Percentiles rank a stretch among this genome's conserved stretches.
phyloP scores from a whole-genome alignment of 768 basidiomycete species.

The Daedaleopsis sinensis region DNA sequence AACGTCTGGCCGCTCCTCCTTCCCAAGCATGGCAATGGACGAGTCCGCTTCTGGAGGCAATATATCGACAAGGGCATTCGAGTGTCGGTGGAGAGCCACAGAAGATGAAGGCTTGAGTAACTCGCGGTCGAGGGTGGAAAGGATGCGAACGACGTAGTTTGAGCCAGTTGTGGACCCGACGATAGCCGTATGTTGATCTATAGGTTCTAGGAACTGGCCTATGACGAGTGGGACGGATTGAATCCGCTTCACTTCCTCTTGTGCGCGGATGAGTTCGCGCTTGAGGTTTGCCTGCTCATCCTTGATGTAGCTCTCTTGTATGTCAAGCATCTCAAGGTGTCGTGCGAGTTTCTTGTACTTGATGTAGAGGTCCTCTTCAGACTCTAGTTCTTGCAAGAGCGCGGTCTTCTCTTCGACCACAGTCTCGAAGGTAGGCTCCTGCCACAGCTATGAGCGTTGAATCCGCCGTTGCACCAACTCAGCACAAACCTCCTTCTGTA shows the following conservation, averaged over 20 bases:
- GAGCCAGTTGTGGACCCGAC: slow-evolving; percentile 98
- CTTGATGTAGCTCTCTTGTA: slow-evolving; percentile 96
- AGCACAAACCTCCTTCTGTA: slow-evolving; percentile 67
- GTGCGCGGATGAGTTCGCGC: slow-evolving; percentile 96
- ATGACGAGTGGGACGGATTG: slow-evolving; percentile 99
- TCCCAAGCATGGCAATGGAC: slow-evolving; percentile 91
- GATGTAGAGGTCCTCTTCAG: slow-evolving; percentile 87
- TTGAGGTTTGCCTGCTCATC: slow-evolving; percentile 98
- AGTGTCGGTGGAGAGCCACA: slow-evolving; percentile 98
- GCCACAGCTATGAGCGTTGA: slow-evolving; percentile 3
- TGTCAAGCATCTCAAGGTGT: slow-evolving; percentile 93
- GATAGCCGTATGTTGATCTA: slow-evolving; percentile 96
- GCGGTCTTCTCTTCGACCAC: slow-evolving; percentile 89
- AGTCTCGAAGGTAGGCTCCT: slow-evolving; percentile 92
- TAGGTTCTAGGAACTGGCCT: slow-evolving; percentile 98
- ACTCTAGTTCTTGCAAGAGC: slow-evolving; percentile 81
- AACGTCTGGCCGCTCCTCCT: slow-evolving; percentile 95
- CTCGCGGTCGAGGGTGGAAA: slow-evolving; percentile 96
- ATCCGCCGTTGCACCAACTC: neutral
- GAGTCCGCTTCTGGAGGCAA: slow-evolving; percentile 98
- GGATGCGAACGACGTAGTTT: slow-evolving; percentile 96
- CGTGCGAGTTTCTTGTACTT: slow-evolving; percentile 97
- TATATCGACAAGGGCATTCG: slow-evolving; percentile 97
- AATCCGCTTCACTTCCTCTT: slow-evolving; percentile 99
- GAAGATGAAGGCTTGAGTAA: slow-evolving; percentile 96